A percentile compares a stretch with the other conserved stretches of the same genome.
Evolutionary conservation across 2,329 filamentous ascomycete species (phyloP).

Genomic region (Diaporthe helianthi): DNA sequence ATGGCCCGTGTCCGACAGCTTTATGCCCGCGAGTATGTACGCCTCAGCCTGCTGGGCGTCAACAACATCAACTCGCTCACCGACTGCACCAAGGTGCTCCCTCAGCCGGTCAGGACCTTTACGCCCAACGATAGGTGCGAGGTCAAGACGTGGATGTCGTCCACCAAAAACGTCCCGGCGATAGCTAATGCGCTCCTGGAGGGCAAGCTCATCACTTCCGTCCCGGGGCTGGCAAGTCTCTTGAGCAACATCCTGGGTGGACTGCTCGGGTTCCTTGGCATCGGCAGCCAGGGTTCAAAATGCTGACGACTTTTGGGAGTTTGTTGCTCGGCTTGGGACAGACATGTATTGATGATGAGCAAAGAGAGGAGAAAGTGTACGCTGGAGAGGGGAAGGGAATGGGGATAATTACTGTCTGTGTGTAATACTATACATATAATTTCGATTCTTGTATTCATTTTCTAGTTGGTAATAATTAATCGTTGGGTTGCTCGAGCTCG

Average conservation of each 20-base stretch:
- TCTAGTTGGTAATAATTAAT: not conserved
- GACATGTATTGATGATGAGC: not conserved
- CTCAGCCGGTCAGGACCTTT: constrained; percentile 24
- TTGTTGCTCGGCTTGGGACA: not conserved
- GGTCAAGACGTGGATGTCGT: constrained; percentile 24
- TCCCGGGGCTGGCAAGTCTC: constrained; percentile 1
- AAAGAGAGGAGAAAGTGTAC: not conserved
- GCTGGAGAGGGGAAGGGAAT: too few species aligned
- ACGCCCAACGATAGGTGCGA: constrained; percentile 34
- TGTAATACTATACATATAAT: not conserved
- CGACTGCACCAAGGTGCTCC: constrained; percentile 51
- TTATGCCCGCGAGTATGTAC: constrained; percentile 51
- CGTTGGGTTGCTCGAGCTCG: not conserved
- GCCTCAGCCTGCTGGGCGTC: constrained; percentile 52
- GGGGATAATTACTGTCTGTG: not conserved
- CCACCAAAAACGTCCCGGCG: constrained; percentile 12
- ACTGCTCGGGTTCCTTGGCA: constrained; percentile 2
- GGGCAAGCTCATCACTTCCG: constrained; percentile 25
- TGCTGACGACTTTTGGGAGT: not conserved
- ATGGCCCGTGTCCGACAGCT: not conserved
- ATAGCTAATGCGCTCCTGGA: constrained; percentile 23
- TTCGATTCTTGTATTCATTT: not conserved
- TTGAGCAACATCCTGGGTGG: not conserved
- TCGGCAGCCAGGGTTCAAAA: not conserved
- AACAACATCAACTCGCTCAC: constrained; percentile 53